A percentile compares a stretch with the other conserved stretches of the same genome.
Evolutionary conservation across 2,329 filamentous ascomycete species (phyloP).

Genomic region (Neodidymelliopsis sp.): DNA sequence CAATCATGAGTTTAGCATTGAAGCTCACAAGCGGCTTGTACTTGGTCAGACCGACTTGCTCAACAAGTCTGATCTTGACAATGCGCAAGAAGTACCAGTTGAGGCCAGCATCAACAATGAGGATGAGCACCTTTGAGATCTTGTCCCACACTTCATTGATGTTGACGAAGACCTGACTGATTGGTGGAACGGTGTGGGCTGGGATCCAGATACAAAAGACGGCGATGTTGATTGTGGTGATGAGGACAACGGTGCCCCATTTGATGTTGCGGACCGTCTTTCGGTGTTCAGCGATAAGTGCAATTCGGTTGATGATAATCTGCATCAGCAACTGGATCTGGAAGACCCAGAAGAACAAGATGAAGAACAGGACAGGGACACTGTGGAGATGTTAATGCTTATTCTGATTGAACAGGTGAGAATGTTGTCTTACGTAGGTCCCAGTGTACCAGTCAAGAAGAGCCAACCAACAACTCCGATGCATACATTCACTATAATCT

Average conservation of each 20-base stretch:
- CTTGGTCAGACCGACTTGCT: conserved; percentile 50
- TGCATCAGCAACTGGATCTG: conserved; percentile 61
- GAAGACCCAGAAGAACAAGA: conserved; percentile 44
- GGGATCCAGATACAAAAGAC: conserved; percentile 65
- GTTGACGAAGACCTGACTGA: conserved; percentile 50
- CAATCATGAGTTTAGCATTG: conserved; percentile 51
- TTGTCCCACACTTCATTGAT: conserved; percentile 63
- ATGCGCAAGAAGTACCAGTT: conserved; percentile 61
- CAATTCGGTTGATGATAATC: conserved; percentile 64
- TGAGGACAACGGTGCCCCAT: conserved; percentile 55
- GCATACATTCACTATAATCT: conserved; percentile 37
- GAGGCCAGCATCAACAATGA: conserved; percentile 59
- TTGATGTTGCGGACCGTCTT: conserved; percentile 53
- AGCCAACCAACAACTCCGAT: conserved; percentile 45
- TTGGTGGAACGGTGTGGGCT: conserved; percentile 46
- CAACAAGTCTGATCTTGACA: conserved; percentile 50
- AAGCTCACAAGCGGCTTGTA: conserved; percentile 52
- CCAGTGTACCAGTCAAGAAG: conserved; percentile 38
- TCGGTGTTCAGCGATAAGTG: conserved; percentile 56
- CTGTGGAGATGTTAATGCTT: conserved; percentile 21
- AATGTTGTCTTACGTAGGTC: conserved; percentile 35
- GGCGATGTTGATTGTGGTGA: conserved; percentile 60
- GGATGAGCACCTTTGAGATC: conserved; percentile 60
- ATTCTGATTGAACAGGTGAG: no score
- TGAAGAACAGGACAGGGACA: conserved; percentile 43